A percentile compares a stretch with the other conserved stretches of the same genome.
Evolutionary conservation across 2,329 filamentous ascomycete species (phyloP).

Genomic region (Cryphonectria parasitica): DNA sequence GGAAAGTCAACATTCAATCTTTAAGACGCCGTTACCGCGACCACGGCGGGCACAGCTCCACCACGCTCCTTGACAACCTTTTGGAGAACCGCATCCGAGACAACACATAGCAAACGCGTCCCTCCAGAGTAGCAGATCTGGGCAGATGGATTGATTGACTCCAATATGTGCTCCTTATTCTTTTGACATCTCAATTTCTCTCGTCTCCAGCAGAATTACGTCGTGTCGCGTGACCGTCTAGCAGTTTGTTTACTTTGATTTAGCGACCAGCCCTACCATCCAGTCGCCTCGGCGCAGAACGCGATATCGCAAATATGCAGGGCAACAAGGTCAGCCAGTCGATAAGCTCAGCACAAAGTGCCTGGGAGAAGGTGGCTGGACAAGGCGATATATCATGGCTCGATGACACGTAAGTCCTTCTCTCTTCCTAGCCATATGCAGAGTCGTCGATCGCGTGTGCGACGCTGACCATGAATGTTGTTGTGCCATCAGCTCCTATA

Average conservation of each 20-base stretch:
- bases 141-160: neutral
- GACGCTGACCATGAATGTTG: neutral
- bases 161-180: neutral
- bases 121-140: neutral
- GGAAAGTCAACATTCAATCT: constrained; percentile 29
- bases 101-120: neutral
- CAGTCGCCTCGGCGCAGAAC: constrained; percentile 12
- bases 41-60: constrained; percentile 10
- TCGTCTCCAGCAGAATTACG: neutral
- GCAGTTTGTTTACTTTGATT: constrained; percentile 20
- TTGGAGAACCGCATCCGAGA: neutral
- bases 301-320: constrained; percentile 12
- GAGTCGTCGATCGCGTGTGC: neutral
- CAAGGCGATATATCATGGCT: constrained; percentile 20
- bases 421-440: neutral
- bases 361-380: neutral
- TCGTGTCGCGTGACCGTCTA: neutral
- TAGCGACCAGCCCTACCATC: neutral
- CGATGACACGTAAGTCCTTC: constrained; percentile 20
- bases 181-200: neutral
- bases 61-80: neutral
- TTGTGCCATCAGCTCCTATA: constrained; percentile 25
- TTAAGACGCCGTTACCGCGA: constrained; percentile 16
- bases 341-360: neutral
- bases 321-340: neutral